phyloP scores from a whole-genome alignment of 2,329 filamentous ascomycete genomes.

The Trichoderma breve region DNA sequence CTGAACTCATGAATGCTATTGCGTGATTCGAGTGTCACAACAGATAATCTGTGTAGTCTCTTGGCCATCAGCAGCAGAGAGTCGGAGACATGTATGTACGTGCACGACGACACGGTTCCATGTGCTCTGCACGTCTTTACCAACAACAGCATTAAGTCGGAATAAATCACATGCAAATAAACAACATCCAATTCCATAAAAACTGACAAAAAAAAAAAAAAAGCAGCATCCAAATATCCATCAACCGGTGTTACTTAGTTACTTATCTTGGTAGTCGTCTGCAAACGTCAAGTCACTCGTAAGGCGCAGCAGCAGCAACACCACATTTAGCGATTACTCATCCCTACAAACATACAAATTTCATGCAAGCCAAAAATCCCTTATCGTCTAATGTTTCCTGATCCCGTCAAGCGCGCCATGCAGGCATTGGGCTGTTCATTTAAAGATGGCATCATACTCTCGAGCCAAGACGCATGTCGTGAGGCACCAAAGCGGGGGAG shows the following conservation, averaged over 20 bases:
- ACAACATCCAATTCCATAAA: background rate
- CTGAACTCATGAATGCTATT: background rate
- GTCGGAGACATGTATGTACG: background rate
- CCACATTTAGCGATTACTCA: background rate
- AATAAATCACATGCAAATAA: background rate
- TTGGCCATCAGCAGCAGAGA: background rate
- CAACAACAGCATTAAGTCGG: too few relatives aligned
- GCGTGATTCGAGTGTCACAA: fast-evolving
- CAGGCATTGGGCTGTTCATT: background rate
- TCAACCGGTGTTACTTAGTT: background rate
- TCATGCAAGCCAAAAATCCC: background rate
- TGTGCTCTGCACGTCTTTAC: background rate
- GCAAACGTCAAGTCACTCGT: background rate
- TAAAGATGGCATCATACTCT: background rate
- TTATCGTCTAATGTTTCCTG: background rate
- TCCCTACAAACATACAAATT: background rate
- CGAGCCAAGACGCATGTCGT: background rate
- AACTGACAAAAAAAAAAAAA: background rate
- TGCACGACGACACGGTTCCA: background rate
- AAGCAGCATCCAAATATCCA: background rate
- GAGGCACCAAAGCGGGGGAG: background rate
- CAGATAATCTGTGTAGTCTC: background rate
- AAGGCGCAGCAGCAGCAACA: background rate
- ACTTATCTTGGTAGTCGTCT: background rate
- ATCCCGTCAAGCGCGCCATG: background rate